Percentiles rank a stretch among this genome's conserved stretches.
Evolutionary conservation across 2,329 filamentous ascomycete genomes (phyloP).

Genomic region (Cordyceps militaris): DNA sequence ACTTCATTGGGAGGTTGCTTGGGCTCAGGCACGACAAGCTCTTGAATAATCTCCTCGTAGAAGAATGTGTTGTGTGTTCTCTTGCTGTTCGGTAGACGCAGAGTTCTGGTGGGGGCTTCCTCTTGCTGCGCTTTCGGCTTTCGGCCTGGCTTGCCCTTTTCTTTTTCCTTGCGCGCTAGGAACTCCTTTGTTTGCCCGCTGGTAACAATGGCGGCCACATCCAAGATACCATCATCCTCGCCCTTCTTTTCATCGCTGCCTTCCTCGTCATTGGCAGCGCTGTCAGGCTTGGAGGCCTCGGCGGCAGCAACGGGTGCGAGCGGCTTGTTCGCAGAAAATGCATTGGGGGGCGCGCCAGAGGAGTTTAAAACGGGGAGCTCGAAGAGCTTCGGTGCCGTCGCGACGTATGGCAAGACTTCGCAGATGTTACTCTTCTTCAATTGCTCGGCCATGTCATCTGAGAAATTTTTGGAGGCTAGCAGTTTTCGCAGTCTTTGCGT

Average conservation of each 20-base stretch:
- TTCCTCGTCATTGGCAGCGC: conserved; percentile 23
- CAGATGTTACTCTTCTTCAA: conserved; percentile 60
- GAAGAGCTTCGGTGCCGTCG: conserved; percentile 37
- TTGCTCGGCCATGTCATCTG: conserved; percentile 61
- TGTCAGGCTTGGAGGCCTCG: background rate
- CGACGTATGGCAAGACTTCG: conserved; percentile 55
- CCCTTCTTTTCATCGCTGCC: conserved; percentile 34
- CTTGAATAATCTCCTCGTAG: conserved; percentile 61
- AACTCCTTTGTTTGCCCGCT: conserved; percentile 77
- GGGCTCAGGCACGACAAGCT: conserved; percentile 39
- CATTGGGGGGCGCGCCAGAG: conserved; percentile 24
- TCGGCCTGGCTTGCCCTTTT: conserved; percentile 59
- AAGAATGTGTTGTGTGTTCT: conserved; percentile 62
- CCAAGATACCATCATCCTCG: conserved; percentile 65
- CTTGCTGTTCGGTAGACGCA: conserved; percentile 65
- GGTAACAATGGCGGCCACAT: conserved; percentile 78
- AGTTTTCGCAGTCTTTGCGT: conserved; percentile 66
- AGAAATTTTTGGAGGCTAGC: conserved; percentile 53
- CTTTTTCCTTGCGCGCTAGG: conserved; percentile 73
- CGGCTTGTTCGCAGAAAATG: conserved; percentile 16
- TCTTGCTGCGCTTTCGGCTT: conserved; percentile 51
- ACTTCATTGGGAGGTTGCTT: conserved; percentile 18
- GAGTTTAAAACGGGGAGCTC: conserved; percentile 35
- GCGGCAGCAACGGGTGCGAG: conserved; percentile 17
- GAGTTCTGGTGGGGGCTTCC: conserved; percentile 44